Evolutionary conservation across 2,329 filamentous ascomycete genomes (phyloP), one percentile per base, ranked within the genome.

Genomic region (Fusarium nisikadoi): DNA sequence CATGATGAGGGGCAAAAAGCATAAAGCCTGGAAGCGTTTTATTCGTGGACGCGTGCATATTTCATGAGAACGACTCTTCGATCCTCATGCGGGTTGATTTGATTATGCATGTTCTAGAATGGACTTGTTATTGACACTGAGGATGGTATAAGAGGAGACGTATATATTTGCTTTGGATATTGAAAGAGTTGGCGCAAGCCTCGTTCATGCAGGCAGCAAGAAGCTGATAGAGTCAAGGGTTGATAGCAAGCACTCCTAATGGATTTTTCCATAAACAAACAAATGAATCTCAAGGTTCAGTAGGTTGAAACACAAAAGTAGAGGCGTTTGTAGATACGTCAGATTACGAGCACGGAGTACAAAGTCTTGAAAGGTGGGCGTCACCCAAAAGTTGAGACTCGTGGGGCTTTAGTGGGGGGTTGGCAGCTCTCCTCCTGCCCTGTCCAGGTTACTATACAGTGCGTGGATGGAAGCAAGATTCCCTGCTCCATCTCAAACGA

Each of bases 401-500:
- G 70, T 72, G 70, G 70, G 70, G 66, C 70, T 35, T 60, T 43
- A 59, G 69, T 68, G 63, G 69, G 68, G 68, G 62, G 46, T 45
- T 65, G 54, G 33, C 57, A 61, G 58, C 61, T 58, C 46, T 66
- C 54, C 61, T 70, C 70, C 70, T 73, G 67, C 56, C 67, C 42
- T 62, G 57, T 41, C 50, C 31, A 52, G 56, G 54, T 70, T 63
- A 53, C 62, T 49, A 25, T 71, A 72, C 70, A 71, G 70, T 73
- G 70, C 49, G 64, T 61, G 23, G 54, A 41, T 53, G 23, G 54
- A 41, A 53, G 64, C 58, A 49, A 62, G 53, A 55, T 58, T 59
- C 43, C 57, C 61, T 60, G 60, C 47, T 72, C 31, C 65, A 70
- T 71, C 70, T 70, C 62, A 73, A 73, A 73, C 70, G 57, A 71